A percentile compares a stretch with the other conserved stretches of the same genome.
Evolutionary conservation across 1,284 basidiomycete genomes (phyloP).

Genomic region (Leccinum huronense): DNA sequence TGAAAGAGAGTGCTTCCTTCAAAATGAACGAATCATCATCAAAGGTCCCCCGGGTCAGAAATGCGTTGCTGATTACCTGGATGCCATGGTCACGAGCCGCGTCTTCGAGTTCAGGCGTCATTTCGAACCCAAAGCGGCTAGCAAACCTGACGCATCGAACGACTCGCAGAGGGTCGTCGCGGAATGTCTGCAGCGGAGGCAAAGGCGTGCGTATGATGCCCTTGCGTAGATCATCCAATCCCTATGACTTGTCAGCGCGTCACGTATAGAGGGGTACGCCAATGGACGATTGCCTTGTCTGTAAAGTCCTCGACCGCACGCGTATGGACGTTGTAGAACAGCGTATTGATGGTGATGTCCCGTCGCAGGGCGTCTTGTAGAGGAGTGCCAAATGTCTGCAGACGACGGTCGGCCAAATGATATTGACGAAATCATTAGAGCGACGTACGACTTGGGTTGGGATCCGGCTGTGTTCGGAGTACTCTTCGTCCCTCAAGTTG

Average conservation of each 20-base stretch:
- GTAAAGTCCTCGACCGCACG: constrained; percentile 90
- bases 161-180: constrained; percentile 92
- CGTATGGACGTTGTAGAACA: constrained; percentile 96
- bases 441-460: constrained; percentile 78
- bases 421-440: background rate
- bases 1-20: constrained; percentile 70
- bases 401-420: constrained; percentile 4
- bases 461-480: constrained; percentile 85
- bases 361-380: constrained; percentile 87
- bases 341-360: constrained; percentile 94
- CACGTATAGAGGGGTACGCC: constrained; percentile 1
- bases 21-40: constrained; percentile 6
- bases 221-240: constrained; percentile 77
- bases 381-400: constrained; percentile 88
- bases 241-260: constrained; percentile 44
- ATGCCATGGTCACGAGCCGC: constrained; percentile 70
- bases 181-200: constrained; percentile 84
- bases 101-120: constrained; percentile 71
- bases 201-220: constrained; percentile 90
- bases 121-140: constrained; percentile 81
- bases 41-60: background rate
- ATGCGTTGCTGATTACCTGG: constrained; percentile 48
- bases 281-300: constrained; percentile 53
- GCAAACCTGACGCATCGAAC: constrained; percentile 91
- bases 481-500: constrained; percentile 91